A percentile compares a stretch with the other conserved stretches of the same genome.
These are phyloP conservation scores for Phoma sp. DNA, from an alignment of 2,329 filamentous ascomycete genomes.

Conservation along the genomic window DNA sequence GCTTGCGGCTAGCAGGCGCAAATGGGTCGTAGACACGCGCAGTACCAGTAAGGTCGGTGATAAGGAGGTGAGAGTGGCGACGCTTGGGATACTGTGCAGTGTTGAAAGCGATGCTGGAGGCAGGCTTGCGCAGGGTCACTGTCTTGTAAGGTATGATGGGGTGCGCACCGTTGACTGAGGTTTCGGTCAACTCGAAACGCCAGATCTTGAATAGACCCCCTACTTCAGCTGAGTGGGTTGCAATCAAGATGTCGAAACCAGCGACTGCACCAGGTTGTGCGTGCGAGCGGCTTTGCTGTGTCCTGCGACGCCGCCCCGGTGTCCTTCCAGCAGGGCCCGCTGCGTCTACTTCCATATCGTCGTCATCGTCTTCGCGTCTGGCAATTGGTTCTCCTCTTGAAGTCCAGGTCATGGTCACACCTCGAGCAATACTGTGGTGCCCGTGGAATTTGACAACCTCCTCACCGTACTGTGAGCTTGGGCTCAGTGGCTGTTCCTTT, in stretches of 20 bases:
- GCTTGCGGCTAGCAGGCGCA: constrained; percentile 38
- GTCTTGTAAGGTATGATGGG: constrained; percentile 54
- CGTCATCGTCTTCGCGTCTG: constrained; percentile 24
- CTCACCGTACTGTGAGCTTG: constrained; percentile 47
- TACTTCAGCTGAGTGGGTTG: constrained; percentile 49
- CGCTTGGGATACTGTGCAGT: constrained; percentile 58
- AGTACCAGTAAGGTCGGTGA: constrained; percentile 61
- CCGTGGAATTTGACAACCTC: constrained; percentile 57
- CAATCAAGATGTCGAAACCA: constrained; percentile 50
- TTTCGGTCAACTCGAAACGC: constrained; percentile 47
- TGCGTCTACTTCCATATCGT: constrained; percentile 47
- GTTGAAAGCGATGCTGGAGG: constrained; percentile 60
- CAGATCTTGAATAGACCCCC: constrained; percentile 50
- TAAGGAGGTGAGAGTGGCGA: constrained; percentile 61
- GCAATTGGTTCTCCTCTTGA: constrained; percentile 26
- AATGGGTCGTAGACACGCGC: constrained; percentile 65
- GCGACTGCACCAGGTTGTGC: constrained; percentile 27
- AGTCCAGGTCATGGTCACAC: constrained; percentile 61
- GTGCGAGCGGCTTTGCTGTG: constrained; percentile 29
- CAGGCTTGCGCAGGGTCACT: constrained; percentile 56
- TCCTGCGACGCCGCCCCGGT: constrained; percentile 25
- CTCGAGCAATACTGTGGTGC: constrained; percentile 58
- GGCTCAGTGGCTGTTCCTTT: constrained; percentile 31
- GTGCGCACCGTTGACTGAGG: constrained; percentile 44
- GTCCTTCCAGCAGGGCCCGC: constrained; percentile 29